phyloP scores from a whole-genome alignment of 192 early-diverging fungal species.

The Coemansia sp. region DNA sequence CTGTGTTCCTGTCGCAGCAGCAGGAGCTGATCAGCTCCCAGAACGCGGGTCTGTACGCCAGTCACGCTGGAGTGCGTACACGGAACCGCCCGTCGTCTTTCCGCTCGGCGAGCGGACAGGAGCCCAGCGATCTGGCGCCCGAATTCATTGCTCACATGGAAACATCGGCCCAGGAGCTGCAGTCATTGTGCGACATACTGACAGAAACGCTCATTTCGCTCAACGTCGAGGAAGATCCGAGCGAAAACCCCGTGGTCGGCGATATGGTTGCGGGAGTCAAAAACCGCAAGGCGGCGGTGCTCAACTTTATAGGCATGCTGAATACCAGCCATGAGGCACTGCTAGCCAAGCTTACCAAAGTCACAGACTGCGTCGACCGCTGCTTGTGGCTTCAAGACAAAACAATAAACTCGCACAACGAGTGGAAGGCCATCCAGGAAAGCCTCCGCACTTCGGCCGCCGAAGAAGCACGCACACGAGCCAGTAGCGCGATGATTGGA shows the following conservation, averaged over 20 bases:
- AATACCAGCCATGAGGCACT: conserved; percentile 12
- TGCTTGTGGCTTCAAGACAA: conserved; percentile 38
- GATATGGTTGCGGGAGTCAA: conserved; percentile 34
- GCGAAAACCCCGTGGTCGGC: conserved; percentile 18
- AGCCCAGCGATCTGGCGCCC: conserved; percentile 11
- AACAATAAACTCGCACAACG: conserved; percentile 36
- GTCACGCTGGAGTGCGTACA: background rate
- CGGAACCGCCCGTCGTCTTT: background rate
- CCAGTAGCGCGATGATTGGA: background rate
- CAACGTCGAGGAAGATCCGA: conserved; percentile 36
- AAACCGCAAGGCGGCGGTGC: conserved; percentile 22
- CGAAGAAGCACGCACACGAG: conserved; percentile 10
- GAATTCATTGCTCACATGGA: conserved; percentile 42
- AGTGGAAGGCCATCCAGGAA: conserved; percentile 45
- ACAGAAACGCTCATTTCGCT: conserved; percentile 42
- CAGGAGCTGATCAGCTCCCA: conserved; percentile 19
- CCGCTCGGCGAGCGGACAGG: background rate
- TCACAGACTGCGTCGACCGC: conserved; percentile 18
- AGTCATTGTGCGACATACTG: conserved; percentile 36
- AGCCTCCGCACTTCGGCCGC: conserved; percentile 23
- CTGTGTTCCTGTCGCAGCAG: conserved; percentile 30
- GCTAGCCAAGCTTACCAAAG: conserved; percentile 15
- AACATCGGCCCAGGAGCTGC: conserved; percentile 23
- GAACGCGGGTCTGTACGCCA: background rate
- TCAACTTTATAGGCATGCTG: conserved; percentile 41